Evolutionary conservation across 78 protist genomes (phyloP), one percentile per base, ranked within the genome.

Genomic region (Dictyostelium citrinum): DNA sequence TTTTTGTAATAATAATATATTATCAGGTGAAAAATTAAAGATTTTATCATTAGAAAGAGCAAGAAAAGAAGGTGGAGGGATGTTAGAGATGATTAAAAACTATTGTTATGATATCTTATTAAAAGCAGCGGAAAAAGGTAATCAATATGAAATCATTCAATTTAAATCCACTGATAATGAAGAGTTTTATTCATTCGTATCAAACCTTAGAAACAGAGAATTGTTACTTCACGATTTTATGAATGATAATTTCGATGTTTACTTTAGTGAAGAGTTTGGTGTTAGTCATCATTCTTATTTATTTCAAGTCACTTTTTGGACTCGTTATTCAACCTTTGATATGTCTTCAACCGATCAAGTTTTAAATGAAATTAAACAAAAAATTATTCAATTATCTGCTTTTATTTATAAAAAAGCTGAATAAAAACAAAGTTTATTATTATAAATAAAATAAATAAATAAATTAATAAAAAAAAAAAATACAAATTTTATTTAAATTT

Each of bases 261-360:
- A 81, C 27, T 88, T 88, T 46, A 61, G 81, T 1, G 93, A 88
- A 68, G 93, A 88, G 12, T 88, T 88, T 78, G 77, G 93, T 46
- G 72, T 83, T 9, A 77, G 45, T 46, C 71, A 88, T 78, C 93
- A 88, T 35, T 88, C 93, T 49, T 88, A 88, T 78, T 35, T 88
- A 39, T 61, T 88, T 16, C 93, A 88, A 64, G 51, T 88, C 1
- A 68, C 85, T 16, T 78, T 88, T 78, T 88, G 85, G 85, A 67
- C 84, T 4, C 43, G 82, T 41, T 88, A 78, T 68, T 77, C 93
- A 39, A 41, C 67, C 0, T 35, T 55, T 70, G 45, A 70, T 33
- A 33, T 70, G 24, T 33, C 24, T 6, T 58, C 39, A 24, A 74
- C 58, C 49, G 93, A 88, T 88, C 93, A 78, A 88, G 79, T 88